A percentile compares a stretch with the other conserved stretches of the same genome.
These are phyloP conservation scores for Chalciporus piperatus DNA, from an alignment of 768 basidiomycete genomes.

Conservation along the genomic window DNA sequence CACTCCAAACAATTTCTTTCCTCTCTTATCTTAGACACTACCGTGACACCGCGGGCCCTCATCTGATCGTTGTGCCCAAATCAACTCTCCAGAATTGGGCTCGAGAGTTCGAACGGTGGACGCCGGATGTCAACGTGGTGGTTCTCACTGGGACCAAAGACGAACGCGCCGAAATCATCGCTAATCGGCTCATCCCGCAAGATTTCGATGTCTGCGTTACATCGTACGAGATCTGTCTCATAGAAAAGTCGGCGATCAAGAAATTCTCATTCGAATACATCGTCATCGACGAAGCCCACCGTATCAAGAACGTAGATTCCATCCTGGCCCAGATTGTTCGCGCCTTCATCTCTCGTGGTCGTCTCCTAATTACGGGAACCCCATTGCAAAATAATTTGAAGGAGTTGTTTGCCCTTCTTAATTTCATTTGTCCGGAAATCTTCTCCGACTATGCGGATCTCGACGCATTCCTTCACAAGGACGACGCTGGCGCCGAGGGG, in stretches of 20 bases:
- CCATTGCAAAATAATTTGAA: constrained; percentile 96
- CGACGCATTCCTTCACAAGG: constrained; percentile 92
- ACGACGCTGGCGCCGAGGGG: constrained; percentile 58
- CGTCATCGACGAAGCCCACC: constrained; percentile 96
- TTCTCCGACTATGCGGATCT: constrained; percentile 90
- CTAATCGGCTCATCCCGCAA: constrained; percentile 73
- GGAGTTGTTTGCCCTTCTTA: constrained; percentile 87
- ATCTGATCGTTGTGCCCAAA: constrained; percentile 97
- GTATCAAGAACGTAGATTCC: constrained; percentile 98
- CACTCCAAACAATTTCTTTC: constrained; percentile 96
- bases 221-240: constrained; percentile 94
- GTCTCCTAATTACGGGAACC: constrained; percentile 94
- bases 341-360: constrained; percentile 81
- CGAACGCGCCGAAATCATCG: constrained; percentile 81
- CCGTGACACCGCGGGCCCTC: constrained; percentile 71
- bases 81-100: constrained; percentile 97
- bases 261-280: constrained; percentile 98
- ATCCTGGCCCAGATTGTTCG: constrained; percentile 94
- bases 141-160: constrained; percentile 86
- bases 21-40: constrained; percentile 91
- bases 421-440: constrained; percentile 97
- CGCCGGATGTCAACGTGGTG: constrained; percentile 80
- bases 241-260: constrained; percentile 88
- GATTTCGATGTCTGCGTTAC: constrained; percentile 95
- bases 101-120: constrained; percentile 91